phyloP scores from a whole-genome alignment of 345 rosid genomes.

The Hypericum androsaemum region DNA sequence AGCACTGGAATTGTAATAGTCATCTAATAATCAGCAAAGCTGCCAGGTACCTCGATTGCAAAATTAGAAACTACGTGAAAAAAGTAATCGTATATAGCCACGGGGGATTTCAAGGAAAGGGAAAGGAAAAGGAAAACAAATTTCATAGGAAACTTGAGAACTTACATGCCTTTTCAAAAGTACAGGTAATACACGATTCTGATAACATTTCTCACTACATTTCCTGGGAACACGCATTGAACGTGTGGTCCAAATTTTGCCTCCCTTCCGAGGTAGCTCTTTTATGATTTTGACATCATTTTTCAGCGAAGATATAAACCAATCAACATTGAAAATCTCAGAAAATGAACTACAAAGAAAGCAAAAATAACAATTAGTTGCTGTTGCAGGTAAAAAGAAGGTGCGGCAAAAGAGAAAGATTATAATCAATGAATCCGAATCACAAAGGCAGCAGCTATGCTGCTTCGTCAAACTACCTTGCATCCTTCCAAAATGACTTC shows the following conservation, averaged over 20 bases:
- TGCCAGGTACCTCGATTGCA: too few species aligned
- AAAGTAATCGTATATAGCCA: too few species aligned
- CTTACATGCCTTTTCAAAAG: conserved; percentile 99
- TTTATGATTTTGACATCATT: conserved; percentile 87
- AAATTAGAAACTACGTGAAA: too few species aligned
- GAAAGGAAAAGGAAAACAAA: too few species aligned
- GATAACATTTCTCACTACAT: conserved; percentile 85
- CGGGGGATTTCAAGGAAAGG: too few species aligned
- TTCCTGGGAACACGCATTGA: conserved; percentile 93
- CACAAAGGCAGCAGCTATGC: too few species aligned
- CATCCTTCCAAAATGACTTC: conserved; percentile 95
- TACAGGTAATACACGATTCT: conserved; percentile 72
- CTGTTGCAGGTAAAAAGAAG: too few species aligned
- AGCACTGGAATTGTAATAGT: too few species aligned
- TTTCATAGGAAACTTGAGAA: too few species aligned
- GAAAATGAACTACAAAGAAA: conserved; percentile 58
- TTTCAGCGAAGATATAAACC: conserved; percentile 70
- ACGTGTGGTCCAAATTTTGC: conserved; percentile 42
- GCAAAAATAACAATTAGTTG: background rate
- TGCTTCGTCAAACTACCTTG: conserved; percentile 46
- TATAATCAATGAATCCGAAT: too few species aligned
- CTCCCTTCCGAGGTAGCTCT: conserved; percentile 63
- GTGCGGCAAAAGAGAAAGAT: too few species aligned
- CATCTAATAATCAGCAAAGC: too few species aligned
- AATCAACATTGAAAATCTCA: conserved; percentile 68